These are phyloP conservation scores for Paraurostyla sp. DNA, from an alignment of 73 alveolate genomes.

Conservation along the genomic window DNA sequence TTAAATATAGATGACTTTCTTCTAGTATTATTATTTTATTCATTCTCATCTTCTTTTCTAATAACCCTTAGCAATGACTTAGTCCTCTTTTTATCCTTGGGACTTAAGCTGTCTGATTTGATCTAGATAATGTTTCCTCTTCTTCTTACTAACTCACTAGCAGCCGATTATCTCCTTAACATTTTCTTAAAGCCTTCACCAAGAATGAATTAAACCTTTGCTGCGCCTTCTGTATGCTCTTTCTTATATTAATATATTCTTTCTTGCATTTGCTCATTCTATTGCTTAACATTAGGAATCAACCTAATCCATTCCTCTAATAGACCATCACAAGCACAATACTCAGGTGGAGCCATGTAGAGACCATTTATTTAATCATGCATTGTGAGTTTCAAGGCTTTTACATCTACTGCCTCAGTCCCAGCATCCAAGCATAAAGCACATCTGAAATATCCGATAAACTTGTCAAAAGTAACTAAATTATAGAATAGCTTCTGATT, in stretches of 20 bases:
- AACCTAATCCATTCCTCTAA: slow-evolving; percentile 46
- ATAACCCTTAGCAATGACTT: not conserved
- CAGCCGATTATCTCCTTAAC: not conserved
- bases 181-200: not conserved
- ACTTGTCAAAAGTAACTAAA: slow-evolving; percentile 30
- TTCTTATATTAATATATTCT: not conserved
- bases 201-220: not conserved
- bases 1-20: too few species aligned
- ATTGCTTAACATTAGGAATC: slow-evolving; percentile 43
- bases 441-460: slow-evolving; percentile 19
- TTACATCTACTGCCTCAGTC: slow-evolving; percentile 1
- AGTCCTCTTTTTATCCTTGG: not conserved
- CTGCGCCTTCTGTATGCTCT: not conserved
- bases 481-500: slow-evolving; percentile 26
- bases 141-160: not conserved
- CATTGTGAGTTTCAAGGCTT: slow-evolving; percentile 7
- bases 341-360: slow-evolving; percentile 31
- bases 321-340: slow-evolving; percentile 49
- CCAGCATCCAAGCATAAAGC: slow-evolving; percentile 36
- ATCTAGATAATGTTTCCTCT: not conserved
- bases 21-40: too few species aligned
- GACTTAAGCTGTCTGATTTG: not conserved
- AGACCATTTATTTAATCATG: slow-evolving; percentile 34
- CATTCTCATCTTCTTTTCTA: too few species aligned
- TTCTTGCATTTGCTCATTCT: not conserved